These are phyloP conservation scores for Solanum paucissectum DNA, from an alignment of 257 asterid species.

Conservation along the genomic window DNA sequence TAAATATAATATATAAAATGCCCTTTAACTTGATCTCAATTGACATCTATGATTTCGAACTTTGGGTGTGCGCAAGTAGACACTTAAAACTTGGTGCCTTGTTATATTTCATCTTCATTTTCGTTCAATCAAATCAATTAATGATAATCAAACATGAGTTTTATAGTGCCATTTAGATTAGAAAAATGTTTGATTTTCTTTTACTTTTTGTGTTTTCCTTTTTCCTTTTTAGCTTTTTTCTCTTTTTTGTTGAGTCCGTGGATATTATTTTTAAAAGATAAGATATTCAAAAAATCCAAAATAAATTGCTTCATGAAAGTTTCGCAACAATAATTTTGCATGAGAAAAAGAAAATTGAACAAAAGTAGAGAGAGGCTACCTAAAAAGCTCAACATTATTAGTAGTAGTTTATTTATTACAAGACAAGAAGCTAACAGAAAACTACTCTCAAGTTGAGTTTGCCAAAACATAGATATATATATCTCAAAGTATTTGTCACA, in stretches of 20 bases:
- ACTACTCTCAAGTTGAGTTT: not conserved
- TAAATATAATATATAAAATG: too few relatives aligned
- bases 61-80: fast-evolving
- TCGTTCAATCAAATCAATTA: not conserved
- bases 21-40: too few relatives aligned
- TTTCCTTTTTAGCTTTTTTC: not conserved
- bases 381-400: not conserved
- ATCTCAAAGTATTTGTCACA: not conserved
- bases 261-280: not conserved
- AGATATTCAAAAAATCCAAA: not conserved
- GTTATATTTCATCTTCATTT: not conserved
- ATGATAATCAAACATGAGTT: not conserved
- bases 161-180: not conserved
- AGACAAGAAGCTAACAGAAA: not conserved
- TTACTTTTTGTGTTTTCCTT: not conserved
- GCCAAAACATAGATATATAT: not conserved
- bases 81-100: too few relatives aligned
- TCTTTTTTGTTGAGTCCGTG: not conserved
- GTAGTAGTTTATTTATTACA: not conserved
- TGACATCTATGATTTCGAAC: too few relatives aligned
- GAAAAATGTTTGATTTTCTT: not conserved
- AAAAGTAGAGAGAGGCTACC: not conserved
- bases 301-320: not conserved
- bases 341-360: not conserved
- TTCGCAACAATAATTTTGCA: not conserved